A percentile compares a stretch with the other conserved stretches of the same genome.
phyloP scores from a whole-genome alignment of 2,329 filamentous ascomycete genomes.

The Tolypocladium paradoxum region DNA sequence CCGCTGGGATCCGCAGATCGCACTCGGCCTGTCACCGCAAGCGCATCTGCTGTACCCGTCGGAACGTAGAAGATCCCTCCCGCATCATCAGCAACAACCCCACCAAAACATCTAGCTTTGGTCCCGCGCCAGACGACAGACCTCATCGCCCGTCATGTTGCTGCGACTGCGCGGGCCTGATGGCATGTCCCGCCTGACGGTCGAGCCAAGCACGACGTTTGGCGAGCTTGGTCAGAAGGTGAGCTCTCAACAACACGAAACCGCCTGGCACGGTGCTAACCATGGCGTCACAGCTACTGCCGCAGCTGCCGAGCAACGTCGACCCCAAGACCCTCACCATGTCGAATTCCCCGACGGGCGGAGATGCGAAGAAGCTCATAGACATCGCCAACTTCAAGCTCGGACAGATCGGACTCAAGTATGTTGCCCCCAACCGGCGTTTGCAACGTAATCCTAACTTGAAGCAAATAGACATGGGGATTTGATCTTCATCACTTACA shows the following conservation, averaged over 20 bases:
- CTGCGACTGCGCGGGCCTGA: constrained; percentile 83
- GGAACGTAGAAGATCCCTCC: not conserved
- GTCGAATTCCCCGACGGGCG: constrained; percentile 48
- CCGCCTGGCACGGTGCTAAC: not conserved
- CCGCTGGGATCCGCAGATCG: not conserved
- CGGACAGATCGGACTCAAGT: constrained; percentile 50
- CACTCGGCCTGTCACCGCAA: not conserved
- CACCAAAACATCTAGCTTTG: not conserved
- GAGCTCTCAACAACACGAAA: constrained; percentile 2
- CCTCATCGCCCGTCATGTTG: constrained; percentile 48
- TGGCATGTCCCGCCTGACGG: constrained; percentile 78
- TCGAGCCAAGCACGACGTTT: constrained; percentile 67
- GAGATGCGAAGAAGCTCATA: constrained; percentile 45
- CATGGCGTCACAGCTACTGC: constrained; percentile 36
- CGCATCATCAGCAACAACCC: not conserved
- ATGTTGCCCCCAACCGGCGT: constrained; percentile 10
- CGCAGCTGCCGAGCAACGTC: constrained; percentile 50
- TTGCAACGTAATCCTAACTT: constrained; percentile 9
- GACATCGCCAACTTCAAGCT: constrained; percentile 48
- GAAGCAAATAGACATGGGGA: constrained; percentile 62
- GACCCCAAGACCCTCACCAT: constrained; percentile 49
- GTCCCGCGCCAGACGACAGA: not conserved
- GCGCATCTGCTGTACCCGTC: not conserved
- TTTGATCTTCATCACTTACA: constrained; percentile 77
- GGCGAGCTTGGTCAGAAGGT: constrained; percentile 46